Conservation (phyloP, 768 basidiomycete species). For the Lactifluus rugatus region DNA sequence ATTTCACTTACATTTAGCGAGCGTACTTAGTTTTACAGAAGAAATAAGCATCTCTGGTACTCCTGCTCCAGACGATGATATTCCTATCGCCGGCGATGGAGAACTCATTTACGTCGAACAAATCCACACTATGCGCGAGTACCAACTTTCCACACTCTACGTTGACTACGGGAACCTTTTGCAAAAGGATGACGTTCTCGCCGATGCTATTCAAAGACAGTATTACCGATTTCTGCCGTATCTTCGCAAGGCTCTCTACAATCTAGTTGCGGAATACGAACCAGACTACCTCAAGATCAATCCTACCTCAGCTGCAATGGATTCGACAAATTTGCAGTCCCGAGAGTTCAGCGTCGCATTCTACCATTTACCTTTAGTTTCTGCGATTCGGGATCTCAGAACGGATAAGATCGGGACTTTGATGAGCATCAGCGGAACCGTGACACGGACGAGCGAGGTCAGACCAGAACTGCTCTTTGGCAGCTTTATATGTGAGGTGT, state of each 20-base stretch:
- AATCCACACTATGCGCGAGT: slow-evolving; percentile 91
- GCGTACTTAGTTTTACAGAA: slow-evolving; percentile 65
- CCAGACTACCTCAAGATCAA: slow-evolving; percentile 95
- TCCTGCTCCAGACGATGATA: slow-evolving; percentile 63
- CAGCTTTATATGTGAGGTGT: slow-evolving; percentile 87
- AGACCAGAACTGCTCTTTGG: slow-evolving; percentile 90
- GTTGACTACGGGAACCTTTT: slow-evolving; percentile 91
- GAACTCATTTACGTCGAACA: slow-evolving; percentile 83
- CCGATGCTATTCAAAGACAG: slow-evolving; percentile 85
- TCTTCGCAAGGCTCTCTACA: slow-evolving; percentile 82
- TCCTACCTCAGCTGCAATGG: slow-evolving; percentile 75
- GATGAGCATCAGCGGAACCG: slow-evolving; percentile 93
- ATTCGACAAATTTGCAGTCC: slow-evolving; percentile 80
- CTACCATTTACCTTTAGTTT: slow-evolving; percentile 87
- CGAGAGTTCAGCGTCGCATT: slow-evolving; percentile 95
- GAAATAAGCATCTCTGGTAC: slow-evolving; percentile 71
- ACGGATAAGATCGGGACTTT: slow-evolving; percentile 92
- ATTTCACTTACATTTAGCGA: slow-evolving; percentile 3
- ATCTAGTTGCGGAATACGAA: slow-evolving; percentile 80
- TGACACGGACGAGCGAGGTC: slow-evolving; percentile 95
- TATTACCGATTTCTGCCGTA: slow-evolving; percentile 97
- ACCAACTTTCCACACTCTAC: slow-evolving; percentile 90
- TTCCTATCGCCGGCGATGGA: slow-evolving; percentile 44
- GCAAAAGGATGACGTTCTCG: slow-evolving; percentile 84
- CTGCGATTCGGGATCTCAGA: slow-evolving; percentile 86